These are phyloP conservation scores for Alternaria sp. DNA, from an alignment of 2,329 filamentous ascomycete species.

Conservation along the genomic window DNA sequence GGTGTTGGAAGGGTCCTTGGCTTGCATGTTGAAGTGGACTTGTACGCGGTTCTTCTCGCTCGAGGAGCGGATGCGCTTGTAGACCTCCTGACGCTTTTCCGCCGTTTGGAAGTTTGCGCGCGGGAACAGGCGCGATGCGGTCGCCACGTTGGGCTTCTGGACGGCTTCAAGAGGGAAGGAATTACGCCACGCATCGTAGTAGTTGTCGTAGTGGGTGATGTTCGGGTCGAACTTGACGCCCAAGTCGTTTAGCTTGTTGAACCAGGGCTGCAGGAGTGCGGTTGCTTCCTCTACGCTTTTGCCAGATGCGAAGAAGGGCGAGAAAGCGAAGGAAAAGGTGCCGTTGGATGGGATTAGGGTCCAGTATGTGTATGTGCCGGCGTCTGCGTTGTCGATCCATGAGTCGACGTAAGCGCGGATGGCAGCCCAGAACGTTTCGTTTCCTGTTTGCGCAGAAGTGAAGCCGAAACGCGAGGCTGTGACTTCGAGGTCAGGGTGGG, in stretches of 20 bases:
- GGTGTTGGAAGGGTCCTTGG: slow-evolving; percentile 38
- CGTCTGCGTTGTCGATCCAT: slow-evolving; percentile 49
- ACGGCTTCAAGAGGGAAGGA: slow-evolving; percentile 50
- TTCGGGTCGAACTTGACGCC: slow-evolving; percentile 47
- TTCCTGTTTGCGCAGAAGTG: slow-evolving; percentile 40
- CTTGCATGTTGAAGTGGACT: slow-evolving; percentile 50
- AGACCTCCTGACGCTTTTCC: slow-evolving; percentile 45
- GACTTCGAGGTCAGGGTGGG: slow-evolving; percentile 45
- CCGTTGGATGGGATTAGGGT: slow-evolving; percentile 45
- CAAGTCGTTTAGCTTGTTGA: slow-evolving; percentile 39
- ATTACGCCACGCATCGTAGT: slow-evolving; percentile 45
- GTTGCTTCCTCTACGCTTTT: slow-evolving; percentile 44
- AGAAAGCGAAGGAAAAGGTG: slow-evolving; percentile 46
- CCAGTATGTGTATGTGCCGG: slow-evolving; percentile 49
- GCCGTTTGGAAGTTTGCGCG: slow-evolving; percentile 46
- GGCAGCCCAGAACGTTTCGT: slow-evolving; percentile 50
- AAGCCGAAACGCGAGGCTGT: slow-evolving; percentile 47
- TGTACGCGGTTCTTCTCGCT: slow-evolving; percentile 48
- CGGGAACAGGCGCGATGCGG: slow-evolving; percentile 47
- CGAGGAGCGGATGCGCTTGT: slow-evolving; percentile 38
- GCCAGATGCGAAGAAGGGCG: slow-evolving; percentile 48
- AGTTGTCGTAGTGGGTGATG: slow-evolving; percentile 45
- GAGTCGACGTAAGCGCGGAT: slow-evolving; percentile 42
- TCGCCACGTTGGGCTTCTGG: slow-evolving; percentile 45
- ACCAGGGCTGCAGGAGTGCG: slow-evolving; percentile 45